Percentiles rank a stretch among this genome's conserved stretches.
Conservation (phyloP, 305 asterid genomes). For the Solanum hybrid region DNA sequence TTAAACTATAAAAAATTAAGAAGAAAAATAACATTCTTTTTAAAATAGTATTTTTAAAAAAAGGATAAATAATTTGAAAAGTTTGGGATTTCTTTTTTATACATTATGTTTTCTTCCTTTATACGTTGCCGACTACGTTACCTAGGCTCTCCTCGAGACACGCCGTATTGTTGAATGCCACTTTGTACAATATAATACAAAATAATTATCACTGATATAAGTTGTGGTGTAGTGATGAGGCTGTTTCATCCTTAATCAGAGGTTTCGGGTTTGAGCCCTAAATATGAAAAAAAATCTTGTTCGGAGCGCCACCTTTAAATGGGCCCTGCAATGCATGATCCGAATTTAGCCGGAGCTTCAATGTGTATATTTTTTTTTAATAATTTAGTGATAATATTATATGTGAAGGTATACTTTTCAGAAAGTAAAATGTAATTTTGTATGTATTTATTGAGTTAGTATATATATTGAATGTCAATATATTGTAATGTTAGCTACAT, state of each 20-base stretch:
- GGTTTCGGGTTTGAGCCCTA: fast-evolving
- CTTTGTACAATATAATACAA: neutral
- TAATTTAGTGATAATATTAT: neutral
- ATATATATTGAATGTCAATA: neutral
- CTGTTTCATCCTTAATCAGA: too few species aligned
- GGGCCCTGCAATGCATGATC: too few species aligned
- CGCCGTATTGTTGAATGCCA: neutral
- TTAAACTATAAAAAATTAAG: neutral
- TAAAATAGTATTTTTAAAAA: neutral
- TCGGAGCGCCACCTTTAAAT: too few species aligned
- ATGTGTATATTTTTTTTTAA: neutral
- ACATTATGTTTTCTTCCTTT: neutral
- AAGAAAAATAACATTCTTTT: neutral
- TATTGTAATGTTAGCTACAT: neutral
- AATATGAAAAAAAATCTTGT: neutral
- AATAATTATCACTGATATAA: neutral
- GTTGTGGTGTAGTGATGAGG: neutral
- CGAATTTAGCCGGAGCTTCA: too few species aligned
- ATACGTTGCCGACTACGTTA: neutral
- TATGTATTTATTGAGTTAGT: neutral
- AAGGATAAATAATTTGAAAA: too few species aligned
- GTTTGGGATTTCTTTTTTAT: neutral
- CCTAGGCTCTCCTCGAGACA: neutral
- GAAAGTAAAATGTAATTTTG: neutral
- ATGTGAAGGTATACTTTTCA: neutral